Evolutionary conservation across 257 asterid genomes (phyloP), one percentile per base, ranked within the genome.

Genomic region (Solanum ahanhuiri): DNA sequence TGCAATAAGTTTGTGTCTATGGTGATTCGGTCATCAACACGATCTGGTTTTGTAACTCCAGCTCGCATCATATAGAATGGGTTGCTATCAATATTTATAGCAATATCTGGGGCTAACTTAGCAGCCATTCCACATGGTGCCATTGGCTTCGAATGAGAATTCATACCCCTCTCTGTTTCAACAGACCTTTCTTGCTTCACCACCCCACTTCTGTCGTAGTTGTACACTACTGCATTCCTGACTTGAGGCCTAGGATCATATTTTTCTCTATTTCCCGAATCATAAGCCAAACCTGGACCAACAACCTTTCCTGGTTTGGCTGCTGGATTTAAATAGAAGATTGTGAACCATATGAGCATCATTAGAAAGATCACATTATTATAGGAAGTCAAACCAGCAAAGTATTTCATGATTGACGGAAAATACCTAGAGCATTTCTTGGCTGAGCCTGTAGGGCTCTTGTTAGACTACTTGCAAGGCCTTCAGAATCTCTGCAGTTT

Each of bases 1-100:
- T 93, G 97, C 87, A 93, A 88, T 89, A 93, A 88, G 88, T 92
- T 94, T 15, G 98, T 90, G 87, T 94, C 96, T 3, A 94, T 89
- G 10, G 88, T 63, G 25, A 95, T 92, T 85, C 96, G 88, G 83
- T 93, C 95, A 25, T 90, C 91, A n/a, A 64, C 83, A 41, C 58
- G 90, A 60, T 91, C 92, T 57, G 85, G 51, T 85, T 90, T 93
- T 33, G 91, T 70, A 39, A 87, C 91, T 81, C 93, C 93, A 22
- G 89, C 92, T 28, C 90, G 90, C 30, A 91, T 83, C 86, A 79
- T 88, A 79, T 90, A 93, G 84, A 90, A 93, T 8, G 95, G 93
- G 88, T 87, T 93, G 90, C 70, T 89, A 9, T 94, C 98, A 14
- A 93, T 93, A 82, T 91, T 92, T 34, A 95, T 93, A 35, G 97